A percentile compares a stretch with the other conserved stretches of the same genome.
phyloP scores from a whole-genome alignment of 2,329 filamentous ascomycete genomes.

The Thielaviopsis cerberus region DNA sequence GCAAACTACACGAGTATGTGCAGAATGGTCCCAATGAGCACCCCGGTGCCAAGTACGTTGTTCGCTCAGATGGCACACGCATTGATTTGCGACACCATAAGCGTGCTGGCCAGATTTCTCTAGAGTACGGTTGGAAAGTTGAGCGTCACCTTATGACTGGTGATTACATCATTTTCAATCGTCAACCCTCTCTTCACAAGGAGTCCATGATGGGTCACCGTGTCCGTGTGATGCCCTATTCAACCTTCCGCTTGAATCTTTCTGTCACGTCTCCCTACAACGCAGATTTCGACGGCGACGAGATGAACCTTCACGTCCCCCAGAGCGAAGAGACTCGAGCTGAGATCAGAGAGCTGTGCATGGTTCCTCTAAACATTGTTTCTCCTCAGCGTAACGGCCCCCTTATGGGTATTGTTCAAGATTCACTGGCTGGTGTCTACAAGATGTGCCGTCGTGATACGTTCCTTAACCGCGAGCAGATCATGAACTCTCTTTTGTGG shows the following conservation, averaged over 20 bases:
- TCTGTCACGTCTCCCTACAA: constrained; percentile 98
- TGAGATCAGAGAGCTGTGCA: constrained; percentile 81
- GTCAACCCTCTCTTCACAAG: constrained; percentile 96
- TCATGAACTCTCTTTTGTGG: constrained; percentile 97
- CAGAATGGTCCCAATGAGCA: constrained; percentile 89
- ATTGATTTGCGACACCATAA: constrained; percentile 92
- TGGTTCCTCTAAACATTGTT: constrained; percentile 97
- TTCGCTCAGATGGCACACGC: constrained; percentile 78
- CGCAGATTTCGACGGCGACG: constrained; percentile 98
- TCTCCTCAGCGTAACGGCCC: constrained; percentile 93
- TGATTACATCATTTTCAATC: constrained; percentile 98
- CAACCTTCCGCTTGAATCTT: constrained; percentile 90
- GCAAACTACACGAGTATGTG: constrained; percentile 73
- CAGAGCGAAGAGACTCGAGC: constrained; percentile 93
- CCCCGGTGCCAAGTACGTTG: constrained; percentile 90
- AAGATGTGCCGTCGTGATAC: constrained; percentile 88
- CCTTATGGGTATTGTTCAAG: constrained; percentile 98
- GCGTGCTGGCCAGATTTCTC: constrained; percentile 62
- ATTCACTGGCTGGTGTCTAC: constrained; percentile 89
- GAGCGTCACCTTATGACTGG: constrained; percentile 91
- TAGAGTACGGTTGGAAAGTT: constrained; percentile 97
- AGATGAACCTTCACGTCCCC: constrained; percentile 99
- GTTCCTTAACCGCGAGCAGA: constrained; percentile 73
- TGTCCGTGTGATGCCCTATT: constrained; percentile 96
- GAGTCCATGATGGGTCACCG: constrained; percentile 99